Conservation (phyloP, 768 basidiomycete species). For the Suillus luteus region DNA sequence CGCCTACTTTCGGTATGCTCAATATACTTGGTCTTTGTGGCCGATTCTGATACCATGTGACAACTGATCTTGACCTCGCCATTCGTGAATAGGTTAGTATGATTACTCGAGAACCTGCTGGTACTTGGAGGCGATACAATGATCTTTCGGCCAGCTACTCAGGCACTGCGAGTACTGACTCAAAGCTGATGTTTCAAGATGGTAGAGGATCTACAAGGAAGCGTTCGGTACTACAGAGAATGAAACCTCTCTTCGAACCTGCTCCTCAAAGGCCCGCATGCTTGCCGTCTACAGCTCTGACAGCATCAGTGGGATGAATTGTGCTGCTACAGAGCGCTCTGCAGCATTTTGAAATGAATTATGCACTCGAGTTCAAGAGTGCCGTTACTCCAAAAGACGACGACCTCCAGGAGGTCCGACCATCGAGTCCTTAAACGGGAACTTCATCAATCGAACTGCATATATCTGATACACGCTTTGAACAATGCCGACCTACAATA, state of each 20-base stretch:
- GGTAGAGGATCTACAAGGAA: not conserved
- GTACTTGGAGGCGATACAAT: not conserved
- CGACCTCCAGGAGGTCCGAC: not conserved
- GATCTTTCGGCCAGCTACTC: not conserved
- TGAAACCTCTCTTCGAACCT: not conserved
- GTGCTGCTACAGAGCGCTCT: too few relatives aligned
- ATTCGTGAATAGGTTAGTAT: not conserved
- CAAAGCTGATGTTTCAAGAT: not conserved
- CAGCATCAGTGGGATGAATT: too few relatives aligned
- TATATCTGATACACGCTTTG: not conserved
- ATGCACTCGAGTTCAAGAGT: not conserved
- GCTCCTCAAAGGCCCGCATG: not conserved
- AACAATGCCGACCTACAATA: too few relatives aligned
- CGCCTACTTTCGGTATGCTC: not conserved
- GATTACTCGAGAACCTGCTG: not conserved
- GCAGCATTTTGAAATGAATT: too few relatives aligned
- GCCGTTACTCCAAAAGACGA: not conserved
- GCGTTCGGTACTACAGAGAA: not conserved
- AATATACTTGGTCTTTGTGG: not conserved
- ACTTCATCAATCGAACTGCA: not conserved
- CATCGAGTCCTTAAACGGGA: not conserved
- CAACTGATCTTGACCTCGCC: not conserved
- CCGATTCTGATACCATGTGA: not conserved
- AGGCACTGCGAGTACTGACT: not conserved
- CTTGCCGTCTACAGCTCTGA: not conserved